Evolutionary conservation across 2,329 filamentous ascomycete species (phyloP), one percentile per base, ranked within the genome.

Genomic region (Penicillium hesseltinei): DNA sequence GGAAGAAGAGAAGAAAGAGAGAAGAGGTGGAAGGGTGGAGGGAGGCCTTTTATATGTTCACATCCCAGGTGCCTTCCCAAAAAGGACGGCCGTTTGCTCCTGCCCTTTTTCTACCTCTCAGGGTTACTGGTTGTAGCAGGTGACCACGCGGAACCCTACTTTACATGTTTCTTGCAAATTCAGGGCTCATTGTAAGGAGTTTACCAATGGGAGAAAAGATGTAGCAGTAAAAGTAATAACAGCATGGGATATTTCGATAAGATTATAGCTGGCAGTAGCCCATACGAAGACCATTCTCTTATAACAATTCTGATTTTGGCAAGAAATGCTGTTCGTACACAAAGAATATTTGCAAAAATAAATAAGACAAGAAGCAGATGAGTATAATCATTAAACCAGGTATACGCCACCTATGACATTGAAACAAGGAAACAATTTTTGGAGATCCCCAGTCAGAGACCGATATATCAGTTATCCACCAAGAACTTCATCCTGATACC

Each of bases 401-500:
- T 56, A 61, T 63, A 63, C 65, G 64, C 60, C 65, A 66, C 62
- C 60, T 63, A 66, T 67, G 65, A 66, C 63, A 63, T 63, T 55
- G 62, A 43, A 60, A 31, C 56, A 50, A 61, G 48, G 44, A 56
- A 54, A 59, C 33, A 56, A 65, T 47, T 51, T 63, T 65, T 65
- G 59, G 51, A 48, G 48, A 45, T 36, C 39, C 46, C 35, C 25
- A 19, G 35, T 29, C 38, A 52, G 15, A 54, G 27, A 40, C 45
- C 38, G 23, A 46, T 33, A 39, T 43, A 50, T 58, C 70, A 77
- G 64, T 77, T 76, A 60, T 81, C 79, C 44, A 97, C 89, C 74
- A 88, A 88, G 73, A 96, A 97, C 81, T 91, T 96, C 78, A 99
- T 85, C 78, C 92, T 89, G 53, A 99, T 88, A 52, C 94, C 94